Base-by-base conservation (phyloP, 192 early-diverging fungal genomes). In the Gaertneriomyces semiglobifer region DNA sequence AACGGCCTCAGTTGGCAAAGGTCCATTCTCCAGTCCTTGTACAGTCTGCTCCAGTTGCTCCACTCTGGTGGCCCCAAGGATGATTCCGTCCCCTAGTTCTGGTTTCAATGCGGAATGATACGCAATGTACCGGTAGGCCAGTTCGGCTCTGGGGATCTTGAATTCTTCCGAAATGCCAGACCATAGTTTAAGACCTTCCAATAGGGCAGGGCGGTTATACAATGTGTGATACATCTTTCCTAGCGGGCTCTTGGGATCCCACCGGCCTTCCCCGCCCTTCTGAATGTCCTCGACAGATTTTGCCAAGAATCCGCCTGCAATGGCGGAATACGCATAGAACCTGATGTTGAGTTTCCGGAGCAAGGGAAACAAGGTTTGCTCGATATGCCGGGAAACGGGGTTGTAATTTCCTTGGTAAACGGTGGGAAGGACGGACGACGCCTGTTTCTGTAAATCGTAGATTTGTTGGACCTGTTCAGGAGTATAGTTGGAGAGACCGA, bases 291-390 rank as follows among this genome's bases (percentile, higher is more conserved):
- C 68, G 62, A 72, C 65, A 25, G 64, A 45, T 2, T 75, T 69
- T 7, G 68, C 55, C 9, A 80, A 41, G 8, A 80, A 63, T 2
- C 80, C 87, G 7, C 87, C 87, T 39, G 75, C 78, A 14, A 86
- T 66, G 0, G 85, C 83, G 65, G 86, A 87, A 75, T 87, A 88
- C 0, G 79, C 82, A 64, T 88, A 86, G 62, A 89, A 89, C 19
- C 78, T 66, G 66, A 88, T 82, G 7, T 74, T 66, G 39, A 89
- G 71, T 11, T 79, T 73, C 1, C 79, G 73, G 47, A 89, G 59
- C 59, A 84, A 86, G 3, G 86, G 84, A 55, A 89, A 74, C 18
- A 51, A 56, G 53, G 14, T n/a, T 41, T 20, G 53, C 68, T 74
- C 73, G 33, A 70, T 33, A 18, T 60, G 60, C 11, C 73, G 53